phyloP scores from a whole-genome alignment of 495 filamentous ascomycete genomes.

The Penicillium steckii region DNA sequence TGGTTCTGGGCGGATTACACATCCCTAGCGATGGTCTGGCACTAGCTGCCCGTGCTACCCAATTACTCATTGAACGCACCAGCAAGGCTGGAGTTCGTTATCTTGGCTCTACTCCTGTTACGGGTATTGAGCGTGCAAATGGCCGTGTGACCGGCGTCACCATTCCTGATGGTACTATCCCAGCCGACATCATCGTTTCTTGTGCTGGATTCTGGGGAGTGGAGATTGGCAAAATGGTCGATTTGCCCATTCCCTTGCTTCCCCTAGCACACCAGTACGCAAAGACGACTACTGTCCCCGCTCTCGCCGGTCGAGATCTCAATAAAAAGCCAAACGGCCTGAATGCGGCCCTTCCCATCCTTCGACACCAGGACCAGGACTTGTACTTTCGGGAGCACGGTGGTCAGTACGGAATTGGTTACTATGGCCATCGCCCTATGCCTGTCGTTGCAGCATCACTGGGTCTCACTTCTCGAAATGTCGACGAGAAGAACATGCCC shows the following conservation, averaged over 20 bases:
- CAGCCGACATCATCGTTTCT: conserved; percentile 49
- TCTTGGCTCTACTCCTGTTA: conserved; percentile 44
- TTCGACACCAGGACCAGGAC: conserved; percentile 52
- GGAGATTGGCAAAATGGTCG: conserved; percentile 51
- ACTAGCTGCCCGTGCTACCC: conserved; percentile 47
- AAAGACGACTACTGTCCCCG: conserved; percentile 43
- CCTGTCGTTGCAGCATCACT: conserved; percentile 43
- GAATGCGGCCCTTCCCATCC: conserved; percentile 45
- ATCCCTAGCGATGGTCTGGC: conserved; percentile 52
- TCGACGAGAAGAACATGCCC: conserved; percentile 52
- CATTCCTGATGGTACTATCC: conserved; percentile 36
- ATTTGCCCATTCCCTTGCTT: conserved; percentile 45
- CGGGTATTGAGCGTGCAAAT: conserved; percentile 34
- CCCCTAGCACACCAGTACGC: conserved; percentile 53
- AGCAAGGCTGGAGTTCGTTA: conserved; percentile 47
- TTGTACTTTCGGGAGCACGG: conserved; percentile 56
- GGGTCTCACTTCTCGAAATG: conserved; percentile 40
- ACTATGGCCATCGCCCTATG: conserved; percentile 53
- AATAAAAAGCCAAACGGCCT: conserved; percentile 34
- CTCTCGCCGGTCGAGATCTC: conserved; percentile 27
- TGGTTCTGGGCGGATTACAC: conserved; percentile 47
- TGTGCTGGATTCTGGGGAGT: conserved; percentile 57
- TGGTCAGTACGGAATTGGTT: conserved; percentile 51
- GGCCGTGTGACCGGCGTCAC: conserved; percentile 44
- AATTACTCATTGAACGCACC: conserved; percentile 48